These are phyloP conservation scores for Pyricularia grisea DNA, from an alignment of 2,329 filamentous ascomycete genomes.

Conservation along the genomic window DNA sequence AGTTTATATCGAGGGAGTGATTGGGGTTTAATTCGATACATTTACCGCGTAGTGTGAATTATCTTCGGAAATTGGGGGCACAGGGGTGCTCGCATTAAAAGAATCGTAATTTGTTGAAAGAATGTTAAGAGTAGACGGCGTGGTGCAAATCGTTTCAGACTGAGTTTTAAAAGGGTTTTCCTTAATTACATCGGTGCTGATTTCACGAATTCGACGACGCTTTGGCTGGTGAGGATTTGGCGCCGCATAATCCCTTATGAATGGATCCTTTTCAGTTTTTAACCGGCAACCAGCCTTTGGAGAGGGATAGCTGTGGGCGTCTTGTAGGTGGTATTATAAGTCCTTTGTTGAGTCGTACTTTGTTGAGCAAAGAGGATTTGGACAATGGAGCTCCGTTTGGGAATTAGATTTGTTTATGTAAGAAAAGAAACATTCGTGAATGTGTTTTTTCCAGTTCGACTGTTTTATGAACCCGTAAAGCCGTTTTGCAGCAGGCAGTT, in stretches of 20 bases:
- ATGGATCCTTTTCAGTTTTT: not conserved
- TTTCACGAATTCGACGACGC: not conserved
- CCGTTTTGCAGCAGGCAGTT: not conserved
- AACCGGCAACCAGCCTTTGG: not conserved
- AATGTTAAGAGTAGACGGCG: not conserved
- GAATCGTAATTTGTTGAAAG: not conserved
- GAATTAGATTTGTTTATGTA: not conserved
- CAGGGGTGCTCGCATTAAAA: not conserved
- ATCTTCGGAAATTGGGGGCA: not conserved
- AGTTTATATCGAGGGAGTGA: not conserved
- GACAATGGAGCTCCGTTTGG: not conserved
- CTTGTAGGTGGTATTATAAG: not conserved
- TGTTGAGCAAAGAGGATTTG: not conserved
- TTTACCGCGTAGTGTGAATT: not conserved
- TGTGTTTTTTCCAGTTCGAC: not conserved
- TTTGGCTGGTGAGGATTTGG: not conserved
- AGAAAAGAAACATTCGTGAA: not conserved
- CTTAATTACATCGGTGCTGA: not conserved
- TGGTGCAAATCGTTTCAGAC: not conserved
- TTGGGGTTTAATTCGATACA: not conserved
- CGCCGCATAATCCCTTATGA: not conserved
- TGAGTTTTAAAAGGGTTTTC: not conserved
- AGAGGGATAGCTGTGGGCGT: conserved; percentile 3
- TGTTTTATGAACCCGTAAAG: not conserved
- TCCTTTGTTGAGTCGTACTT: not conserved